Evolutionary conservation across 2,329 filamentous ascomycete genomes (phyloP), one percentile per base, ranked within the genome.

Genomic region (Tolypocladium ovalisporum): DNA sequence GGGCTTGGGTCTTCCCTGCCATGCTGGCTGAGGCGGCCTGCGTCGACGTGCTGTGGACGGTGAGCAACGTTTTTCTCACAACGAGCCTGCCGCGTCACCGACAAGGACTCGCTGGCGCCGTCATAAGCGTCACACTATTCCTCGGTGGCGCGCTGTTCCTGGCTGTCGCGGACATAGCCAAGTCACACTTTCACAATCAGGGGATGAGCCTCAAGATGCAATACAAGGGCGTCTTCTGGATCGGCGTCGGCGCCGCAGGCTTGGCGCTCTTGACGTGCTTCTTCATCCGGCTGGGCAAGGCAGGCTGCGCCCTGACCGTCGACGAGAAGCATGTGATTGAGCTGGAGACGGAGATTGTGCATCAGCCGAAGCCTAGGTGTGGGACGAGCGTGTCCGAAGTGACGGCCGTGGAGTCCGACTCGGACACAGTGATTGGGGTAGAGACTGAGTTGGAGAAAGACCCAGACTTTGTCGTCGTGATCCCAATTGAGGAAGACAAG

Each of bases 51-150:
- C 81, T 80, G 8, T 87, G 82, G 69, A 87, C 82, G 58, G 76
- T 88, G 2, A 78, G 83, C 36, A 87, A 85, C 60, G 79, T 88
- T 55, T 88, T 87, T 67, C 80, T 87, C 56, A 87, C 85, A 0
- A 87, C 84, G 0, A 80, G 76, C 19, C 67, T 88, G 54, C 82
- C 84, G 0, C 74, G 74, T 9, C 71, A 76, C 13, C 75, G 79
- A 60, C 85, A 89, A 64, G 85, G 85, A 0, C 70, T 88, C 2
- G 86, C 84, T 0, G 86, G 85, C 2, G 84, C 82, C 0, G 65
- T 88, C 51, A 81, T 85, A 62, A 87, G 86, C 67, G 78, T 79
- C 27, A 69, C 85, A 1, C 65, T 87, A 12, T 83, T 86, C 63
- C 68, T 88, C 6, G 83, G 83, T 5, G 84, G 87, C 55, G 83